Conservation (phyloP, 1,284 basidiomycete genomes). For the Ustilago xerochloae region DNA sequence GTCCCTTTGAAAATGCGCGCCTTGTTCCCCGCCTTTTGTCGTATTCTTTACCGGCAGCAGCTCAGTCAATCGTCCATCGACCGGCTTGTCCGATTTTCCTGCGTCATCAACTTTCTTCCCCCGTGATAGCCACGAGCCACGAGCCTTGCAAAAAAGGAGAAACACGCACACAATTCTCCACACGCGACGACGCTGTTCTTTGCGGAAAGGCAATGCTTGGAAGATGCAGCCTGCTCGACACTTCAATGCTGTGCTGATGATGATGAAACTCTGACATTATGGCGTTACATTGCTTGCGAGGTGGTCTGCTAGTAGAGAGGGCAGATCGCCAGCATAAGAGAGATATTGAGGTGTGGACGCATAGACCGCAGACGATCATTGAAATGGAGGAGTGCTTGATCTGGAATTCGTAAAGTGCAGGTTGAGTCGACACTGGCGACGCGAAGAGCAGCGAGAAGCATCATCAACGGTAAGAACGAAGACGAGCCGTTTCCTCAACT, state of each 20-base stretch:
- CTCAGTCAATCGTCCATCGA: neutral
- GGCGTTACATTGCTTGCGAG: too few species aligned
- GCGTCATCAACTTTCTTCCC: conserved; percentile 2
- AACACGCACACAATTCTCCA: conserved; percentile 4
- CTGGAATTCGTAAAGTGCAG: neutral
- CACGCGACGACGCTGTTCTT: too few species aligned
- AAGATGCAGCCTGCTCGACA: too few species aligned
- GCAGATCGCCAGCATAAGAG: too few species aligned
- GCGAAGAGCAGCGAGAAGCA: neutral
- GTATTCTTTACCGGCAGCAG: conserved; percentile 3
- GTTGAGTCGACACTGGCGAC: neutral
- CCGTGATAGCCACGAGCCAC: conserved; percentile 6
- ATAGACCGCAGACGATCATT: neutral
- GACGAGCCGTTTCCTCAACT: too few species aligned
- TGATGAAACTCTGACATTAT: too few species aligned
- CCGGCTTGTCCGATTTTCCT: conserved; percentile 11
- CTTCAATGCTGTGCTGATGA: neutral
- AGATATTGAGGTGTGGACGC: too few species aligned
- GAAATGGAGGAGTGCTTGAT: neutral
- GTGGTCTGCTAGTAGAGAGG: too few species aligned
- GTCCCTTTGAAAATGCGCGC: conserved; percentile 1
- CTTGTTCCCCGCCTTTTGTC: conserved; percentile 10
- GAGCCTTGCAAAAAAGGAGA: neutral
- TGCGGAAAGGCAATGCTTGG: too few species aligned
- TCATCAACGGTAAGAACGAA: too few species aligned